Conservation (phyloP, 441 rosid species). For the Daphne laureola region DNA sequence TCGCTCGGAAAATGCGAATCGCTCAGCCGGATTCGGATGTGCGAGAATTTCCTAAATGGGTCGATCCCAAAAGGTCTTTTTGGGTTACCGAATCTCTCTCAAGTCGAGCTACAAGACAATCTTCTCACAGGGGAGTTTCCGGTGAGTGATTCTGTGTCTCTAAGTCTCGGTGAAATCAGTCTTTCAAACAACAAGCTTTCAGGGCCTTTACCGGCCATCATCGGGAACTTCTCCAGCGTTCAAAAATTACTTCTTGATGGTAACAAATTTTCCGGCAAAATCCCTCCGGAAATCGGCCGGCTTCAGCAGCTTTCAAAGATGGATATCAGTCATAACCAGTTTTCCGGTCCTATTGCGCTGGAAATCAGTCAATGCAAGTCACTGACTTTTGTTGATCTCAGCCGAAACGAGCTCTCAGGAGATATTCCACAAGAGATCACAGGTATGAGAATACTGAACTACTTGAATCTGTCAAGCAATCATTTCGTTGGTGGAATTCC, state of each 20-base stretch:
- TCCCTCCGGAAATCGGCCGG: constrained; percentile 53
- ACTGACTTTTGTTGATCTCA: constrained; percentile 63
- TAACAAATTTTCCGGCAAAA: constrained; percentile 49
- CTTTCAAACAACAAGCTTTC: constrained; percentile 64
- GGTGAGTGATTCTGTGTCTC: constrained; percentile 19
- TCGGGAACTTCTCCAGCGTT: constrained; percentile 54
- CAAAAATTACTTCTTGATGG: constrained; percentile 50
- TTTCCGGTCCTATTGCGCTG: constrained; percentile 55
- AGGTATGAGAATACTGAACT: constrained; percentile 53
- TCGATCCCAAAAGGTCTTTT: constrained; percentile 61
- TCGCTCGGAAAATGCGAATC: constrained; percentile 64
- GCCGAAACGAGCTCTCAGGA: constrained; percentile 74
- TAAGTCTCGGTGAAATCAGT: constrained; percentile 53
- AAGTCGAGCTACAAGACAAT: constrained; percentile 73
- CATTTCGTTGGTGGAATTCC: constrained; percentile 53
- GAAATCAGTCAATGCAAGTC: constrained; percentile 54
- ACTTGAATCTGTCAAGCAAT: constrained; percentile 76
- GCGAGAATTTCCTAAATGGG: constrained; percentile 69
- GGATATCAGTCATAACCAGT: constrained; percentile 62
- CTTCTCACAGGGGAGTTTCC: constrained; percentile 46
- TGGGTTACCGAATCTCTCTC: constrained; percentile 55
- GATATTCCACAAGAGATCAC: constrained; percentile 56
- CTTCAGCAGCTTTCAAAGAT: constrained; percentile 45
- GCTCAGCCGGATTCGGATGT: constrained; percentile 52
- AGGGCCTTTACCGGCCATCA: constrained; percentile 52